A percentile compares a stretch with the other conserved stretches of the same genome.
These are phyloP conservation scores for Leptographium procerum DNA, from an alignment of 2,329 filamentous ascomycete species.

Conservation along the genomic window DNA sequence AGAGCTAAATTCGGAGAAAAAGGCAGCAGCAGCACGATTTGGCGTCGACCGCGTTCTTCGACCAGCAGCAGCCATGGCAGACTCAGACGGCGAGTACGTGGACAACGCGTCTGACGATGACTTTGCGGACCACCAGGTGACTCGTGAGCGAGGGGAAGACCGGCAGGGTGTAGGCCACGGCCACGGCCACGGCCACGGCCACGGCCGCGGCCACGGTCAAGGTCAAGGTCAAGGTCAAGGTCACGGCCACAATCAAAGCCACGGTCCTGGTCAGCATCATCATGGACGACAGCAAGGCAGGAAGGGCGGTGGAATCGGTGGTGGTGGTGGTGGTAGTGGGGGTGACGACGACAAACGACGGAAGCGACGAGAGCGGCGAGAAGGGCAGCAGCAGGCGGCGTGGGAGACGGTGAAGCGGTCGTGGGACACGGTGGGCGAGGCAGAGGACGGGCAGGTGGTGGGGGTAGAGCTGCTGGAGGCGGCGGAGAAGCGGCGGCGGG, in stretches of 20 bases:
- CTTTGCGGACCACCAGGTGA: conserved; percentile 37
- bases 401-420: conserved; percentile 58
- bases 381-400: conserved; percentile 31
- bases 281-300: conserved; percentile 14
- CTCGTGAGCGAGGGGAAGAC: conserved; percentile 15
- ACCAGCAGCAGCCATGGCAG: conserved; percentile 46
- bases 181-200: not conserved
- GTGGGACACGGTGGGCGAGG: conserved; percentile 67
- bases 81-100: conserved; percentile 62
- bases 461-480: conserved; percentile 69
- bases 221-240: conserved; percentile 15
- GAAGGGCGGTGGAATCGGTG: not conserved
- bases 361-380: conserved; percentile 9
- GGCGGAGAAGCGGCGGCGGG: conserved; percentile 66
- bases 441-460: conserved; percentile 66
- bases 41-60: too few species aligned
- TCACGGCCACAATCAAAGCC: too few species aligned
- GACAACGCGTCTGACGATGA: conserved; percentile 56
- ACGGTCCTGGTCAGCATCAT: too few species aligned
- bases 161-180: not conserved
- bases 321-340: conserved; percentile 4
- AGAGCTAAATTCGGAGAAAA: too few species aligned
- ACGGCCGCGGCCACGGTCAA: not conserved
- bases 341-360: not conserved
- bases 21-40: too few species aligned